These are phyloP conservation scores for Diaporthe destruens DNA, from an alignment of 2,329 filamentous ascomycete genomes.

Conservation along the genomic window DNA sequence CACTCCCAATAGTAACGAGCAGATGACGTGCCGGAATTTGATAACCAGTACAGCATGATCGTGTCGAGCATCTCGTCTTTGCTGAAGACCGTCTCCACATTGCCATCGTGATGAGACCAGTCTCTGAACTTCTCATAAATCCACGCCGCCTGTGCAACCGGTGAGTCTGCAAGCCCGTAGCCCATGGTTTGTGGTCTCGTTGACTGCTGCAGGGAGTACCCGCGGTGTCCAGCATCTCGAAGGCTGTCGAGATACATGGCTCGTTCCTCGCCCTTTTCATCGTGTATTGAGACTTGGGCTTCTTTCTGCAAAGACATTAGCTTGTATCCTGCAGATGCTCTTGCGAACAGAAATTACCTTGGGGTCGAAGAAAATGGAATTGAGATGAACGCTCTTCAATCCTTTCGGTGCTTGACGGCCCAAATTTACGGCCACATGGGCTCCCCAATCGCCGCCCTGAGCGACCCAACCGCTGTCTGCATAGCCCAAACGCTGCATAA, in stretches of 20 bases:
- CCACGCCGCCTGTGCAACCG: constrained; percentile 16
- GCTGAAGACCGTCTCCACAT: constrained; percentile 1
- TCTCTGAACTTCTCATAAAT: constrained; percentile 4
- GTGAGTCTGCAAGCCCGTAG: constrained; percentile 21
- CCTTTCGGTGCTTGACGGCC: constrained; percentile 1
- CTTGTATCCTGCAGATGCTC: neutral
- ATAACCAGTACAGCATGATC: constrained; percentile 13
- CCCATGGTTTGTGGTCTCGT: constrained; percentile 11
- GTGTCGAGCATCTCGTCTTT: constrained; percentile 17
- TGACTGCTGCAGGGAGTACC: constrained; percentile 20
- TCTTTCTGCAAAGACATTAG: constrained; percentile 8
- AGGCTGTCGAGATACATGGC: constrained; percentile 2
- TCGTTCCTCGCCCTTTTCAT: constrained; percentile 1
- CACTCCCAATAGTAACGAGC: constrained; percentile 19
- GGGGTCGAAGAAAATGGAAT: constrained; percentile 16
- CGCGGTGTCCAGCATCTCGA: constrained; percentile 6
- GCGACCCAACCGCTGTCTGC: constrained; percentile 2
- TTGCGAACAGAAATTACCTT: neutral
- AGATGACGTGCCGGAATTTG: constrained; percentile 16
- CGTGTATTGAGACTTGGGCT: neutral
- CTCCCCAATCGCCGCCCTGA: constrained; percentile 19
- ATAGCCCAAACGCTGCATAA: constrained; percentile 18
- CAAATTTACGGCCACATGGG: neutral
- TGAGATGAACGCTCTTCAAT: constrained; percentile 17
- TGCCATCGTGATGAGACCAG: constrained; percentile 15